Evolutionary conservation across 2,329 filamentous ascomycete genomes (phyloP), one percentile per base, ranked within the genome.

Genomic region (Pseudogymnoascus sp.): DNA sequence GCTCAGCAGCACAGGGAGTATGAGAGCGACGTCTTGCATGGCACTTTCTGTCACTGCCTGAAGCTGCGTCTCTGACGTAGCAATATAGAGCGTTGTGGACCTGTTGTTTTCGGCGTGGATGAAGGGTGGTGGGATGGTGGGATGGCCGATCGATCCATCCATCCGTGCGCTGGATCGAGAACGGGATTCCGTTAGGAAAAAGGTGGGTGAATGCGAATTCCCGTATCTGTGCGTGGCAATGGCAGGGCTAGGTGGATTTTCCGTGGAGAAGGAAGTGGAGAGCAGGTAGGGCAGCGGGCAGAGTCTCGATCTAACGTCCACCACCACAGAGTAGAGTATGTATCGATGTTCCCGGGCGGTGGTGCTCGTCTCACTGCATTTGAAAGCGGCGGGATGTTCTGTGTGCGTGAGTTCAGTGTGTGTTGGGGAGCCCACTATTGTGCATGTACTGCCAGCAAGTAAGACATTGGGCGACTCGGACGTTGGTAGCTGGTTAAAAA

Each of bases 181-280:
- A 53, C n/a, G 26, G 47, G 15, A 19, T 53, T 53, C 47, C 26
- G 26, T 53, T 26, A 53, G 11, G 26, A 15, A 31, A 31, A 53
- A 8, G 6, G 47, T 31, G 26, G 47, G 19, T 42, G 3, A 42
- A 42, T 53, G 47, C 47, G 9, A 53, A 53, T 31, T 53, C 47
- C 47, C 47, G 47, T 53, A 31, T 53, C 47, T 3, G 26, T 53
- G 47, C 47, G 26, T 53, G 47, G 47, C 47, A 53, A 31, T 53
- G 47, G 47, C 47, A 53, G 47, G 47, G 23, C 5, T 15, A 17
- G 15, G 47, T 53, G 47, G 15, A n/a, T 6, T 53, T 53, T 31
- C 47, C 26, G 47, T 53, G 47, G 47, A 53, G 47, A 53, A 53
- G 47, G n/a, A 53, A 53, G 47, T 31, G 26, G 47, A 53, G 42